These are phyloP conservation scores for Kodamaea restingae DNA, from an alignment of 805 yeast species.

Conservation along the genomic window DNA sequence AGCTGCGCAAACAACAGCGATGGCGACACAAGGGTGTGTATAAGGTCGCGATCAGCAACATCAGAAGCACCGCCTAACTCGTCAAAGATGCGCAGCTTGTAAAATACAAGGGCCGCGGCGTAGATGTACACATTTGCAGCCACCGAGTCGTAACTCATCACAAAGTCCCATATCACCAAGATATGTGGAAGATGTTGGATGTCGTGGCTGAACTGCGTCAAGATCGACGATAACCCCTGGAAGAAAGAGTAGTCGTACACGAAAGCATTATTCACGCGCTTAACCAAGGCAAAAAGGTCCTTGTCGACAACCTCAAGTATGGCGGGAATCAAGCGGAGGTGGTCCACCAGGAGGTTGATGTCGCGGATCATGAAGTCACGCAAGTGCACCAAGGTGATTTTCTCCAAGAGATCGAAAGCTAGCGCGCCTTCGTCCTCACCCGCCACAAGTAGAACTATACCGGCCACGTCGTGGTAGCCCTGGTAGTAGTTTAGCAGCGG, in stretches of 20 bases:
- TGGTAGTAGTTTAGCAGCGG: conserved; percentile 77
- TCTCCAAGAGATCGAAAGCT: conserved; percentile 46
- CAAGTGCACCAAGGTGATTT: conserved; percentile 55
- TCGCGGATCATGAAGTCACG: conserved; percentile 83
- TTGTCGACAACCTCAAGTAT: conserved; percentile 50
- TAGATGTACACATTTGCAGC: conserved; percentile 57
- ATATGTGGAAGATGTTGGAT: conserved; percentile 45
- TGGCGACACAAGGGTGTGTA: conserved; percentile 36
- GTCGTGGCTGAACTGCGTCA: conserved; percentile 80
- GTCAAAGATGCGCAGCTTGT: conserved; percentile 41
- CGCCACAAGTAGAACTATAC: conserved; percentile 57
- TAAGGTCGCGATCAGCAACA: conserved; percentile 25
- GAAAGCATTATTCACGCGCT: conserved; percentile 33
- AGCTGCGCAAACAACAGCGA: conserved; percentile 23
- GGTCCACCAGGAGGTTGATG: conserved; percentile 61
- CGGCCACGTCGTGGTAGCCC: conserved; percentile 87
- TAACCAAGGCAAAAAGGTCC: conserved; percentile 35
- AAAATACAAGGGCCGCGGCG: conserved; percentile 46
- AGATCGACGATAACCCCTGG: conserved; percentile 70
- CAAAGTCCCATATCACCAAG: conserved; percentile 63
- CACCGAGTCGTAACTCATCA: conserved; percentile 56
- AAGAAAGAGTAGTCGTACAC: conserved; percentile 33
- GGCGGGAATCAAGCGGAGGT: conserved; percentile 62
- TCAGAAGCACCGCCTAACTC: conserved; percentile 15
- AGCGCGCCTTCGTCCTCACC: conserved; percentile 13